phyloP scores from a whole-genome alignment of 345 rosid species.

The Carallia pectinifolia region DNA sequence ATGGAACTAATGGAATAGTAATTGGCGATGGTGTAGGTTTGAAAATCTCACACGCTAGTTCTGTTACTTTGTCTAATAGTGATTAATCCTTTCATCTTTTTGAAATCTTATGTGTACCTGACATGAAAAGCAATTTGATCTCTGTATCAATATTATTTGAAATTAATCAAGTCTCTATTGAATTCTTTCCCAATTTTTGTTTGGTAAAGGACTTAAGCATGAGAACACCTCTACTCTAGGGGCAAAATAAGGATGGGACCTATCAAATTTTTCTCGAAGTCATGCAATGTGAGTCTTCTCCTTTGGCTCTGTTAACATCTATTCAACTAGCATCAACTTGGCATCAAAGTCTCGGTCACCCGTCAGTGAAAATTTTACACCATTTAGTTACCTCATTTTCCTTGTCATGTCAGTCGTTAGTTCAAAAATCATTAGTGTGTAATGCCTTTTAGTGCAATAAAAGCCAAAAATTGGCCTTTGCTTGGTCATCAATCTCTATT shows the following conservation, averaged over 20 bases:
- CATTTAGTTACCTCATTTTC: too few relatives aligned
- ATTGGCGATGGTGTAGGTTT: constrained; percentile 1
- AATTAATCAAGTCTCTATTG: background rate
- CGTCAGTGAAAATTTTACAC: background rate
- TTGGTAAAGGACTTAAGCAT: background rate
- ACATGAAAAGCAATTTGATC: too few relatives aligned
- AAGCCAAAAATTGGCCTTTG: too few relatives aligned
- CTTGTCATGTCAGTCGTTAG: too few relatives aligned
- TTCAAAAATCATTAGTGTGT: too few relatives aligned
- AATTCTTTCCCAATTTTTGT: background rate
- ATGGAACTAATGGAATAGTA: background rate
- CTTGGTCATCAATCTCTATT: too few relatives aligned
- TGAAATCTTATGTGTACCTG: background rate
- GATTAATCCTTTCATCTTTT: background rate
- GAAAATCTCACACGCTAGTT: background rate
- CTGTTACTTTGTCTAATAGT: background rate
- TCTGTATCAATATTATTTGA: background rate
- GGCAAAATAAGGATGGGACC: background rate
- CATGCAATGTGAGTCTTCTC: background rate
- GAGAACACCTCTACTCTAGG: background rate
- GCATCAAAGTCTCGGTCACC: background rate
- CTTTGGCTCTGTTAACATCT: background rate
- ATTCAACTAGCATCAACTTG: background rate
- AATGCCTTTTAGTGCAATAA: too few relatives aligned
- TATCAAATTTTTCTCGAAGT: background rate